phyloP scores from a whole-genome alignment of 371 early-diverging fungal species.

The Rhizopus stolonifer region DNA sequence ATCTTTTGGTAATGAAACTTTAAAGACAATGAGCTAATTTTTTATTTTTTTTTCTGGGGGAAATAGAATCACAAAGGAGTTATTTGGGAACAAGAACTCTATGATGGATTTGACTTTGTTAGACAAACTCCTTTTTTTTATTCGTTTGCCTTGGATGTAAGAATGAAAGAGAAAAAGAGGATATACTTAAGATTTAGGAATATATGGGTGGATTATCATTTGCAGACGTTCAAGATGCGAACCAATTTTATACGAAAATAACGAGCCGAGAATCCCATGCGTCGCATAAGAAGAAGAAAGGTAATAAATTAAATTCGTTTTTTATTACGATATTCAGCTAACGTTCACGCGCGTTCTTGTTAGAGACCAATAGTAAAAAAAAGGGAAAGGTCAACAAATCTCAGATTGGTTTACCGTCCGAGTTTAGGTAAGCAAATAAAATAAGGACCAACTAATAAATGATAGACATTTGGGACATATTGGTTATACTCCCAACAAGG shows the following conservation, averaged over 20 bases:
- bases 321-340: not conserved
- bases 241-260: slow-evolving; percentile 72
- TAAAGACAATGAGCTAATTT: no score
- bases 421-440: slow-evolving; percentile 57
- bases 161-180: slow-evolving; percentile 9
- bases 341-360: not conserved
- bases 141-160: slow-evolving; percentile 81
- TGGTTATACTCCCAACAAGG: slow-evolving; percentile 78
- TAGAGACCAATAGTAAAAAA: slow-evolving; percentile 34
- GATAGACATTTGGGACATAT: slow-evolving; percentile 75
- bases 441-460: not conserved
- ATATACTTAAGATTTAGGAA: slow-evolving; percentile 46
- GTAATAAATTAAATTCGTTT: slow-evolving; percentile 9
- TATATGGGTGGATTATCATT: slow-evolving; percentile 84
- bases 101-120: slow-evolving; percentile 72
- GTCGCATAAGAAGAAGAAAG: slow-evolving; percentile 43
- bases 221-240: slow-evolving; percentile 80
- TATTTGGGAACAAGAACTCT: slow-evolving; percentile 85
- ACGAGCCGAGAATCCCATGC: slow-evolving; percentile 48
- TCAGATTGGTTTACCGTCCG: slow-evolving; percentile 74
- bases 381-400: slow-evolving; percentile 68
- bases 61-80: slow-evolving; percentile 59
- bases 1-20: slow-evolving; percentile 76
- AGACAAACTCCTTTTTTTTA: slow-evolving; percentile 83
- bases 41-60: no score